These are phyloP conservation scores for Microbotryomycetes sp. DNA, from an alignment of 1,284 basidiomycete species.

Conservation along the genomic window DNA sequence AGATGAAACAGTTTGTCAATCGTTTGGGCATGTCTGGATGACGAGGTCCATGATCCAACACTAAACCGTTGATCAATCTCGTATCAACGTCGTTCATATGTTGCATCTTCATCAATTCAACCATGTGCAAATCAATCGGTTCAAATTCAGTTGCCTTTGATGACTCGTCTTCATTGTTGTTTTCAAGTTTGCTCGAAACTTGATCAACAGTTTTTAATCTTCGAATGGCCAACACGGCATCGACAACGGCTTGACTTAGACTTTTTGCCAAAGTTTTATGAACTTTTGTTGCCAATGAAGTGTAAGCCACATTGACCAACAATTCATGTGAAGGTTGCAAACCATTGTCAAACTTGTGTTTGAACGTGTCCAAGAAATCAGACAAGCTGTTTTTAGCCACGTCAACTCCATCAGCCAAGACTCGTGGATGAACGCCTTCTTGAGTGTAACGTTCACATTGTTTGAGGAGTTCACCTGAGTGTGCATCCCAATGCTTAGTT, in stretches of 20 bases:
- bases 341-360: conserved; percentile 54
- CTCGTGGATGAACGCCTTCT: conserved; percentile 96
- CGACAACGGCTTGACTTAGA: conserved; percentile 86
- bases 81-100: conserved; percentile 97
- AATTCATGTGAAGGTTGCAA: conserved; percentile 70
- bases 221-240: conserved; percentile 86
- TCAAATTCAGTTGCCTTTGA: conserved; percentile 45
- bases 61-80: conserved; percentile 89
- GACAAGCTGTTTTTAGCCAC: conserved; percentile 70
- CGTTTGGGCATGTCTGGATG: conserved; percentile 99
- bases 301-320: conserved; percentile 86
- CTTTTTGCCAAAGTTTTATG: conserved; percentile 75
- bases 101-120: conserved; percentile 99
- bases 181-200: conserved; percentile 50
- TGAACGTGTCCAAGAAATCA: conserved; percentile 81
- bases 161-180: conserved; percentile 52
- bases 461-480: conserved; percentile 74
- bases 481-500: not conserved
- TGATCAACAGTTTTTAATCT: conserved; percentile 1
- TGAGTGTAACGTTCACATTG: conserved; percentile 97
- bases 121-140: conserved; percentile 98
- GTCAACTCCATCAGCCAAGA: conserved; percentile 93
- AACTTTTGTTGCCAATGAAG: conserved; percentile 91
- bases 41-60: conserved; percentile 86
- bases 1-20: conserved; percentile 90